Conservation (phyloP, 2,329 filamentous ascomycete species). For the Aureobasidium melanogenum region DNA sequence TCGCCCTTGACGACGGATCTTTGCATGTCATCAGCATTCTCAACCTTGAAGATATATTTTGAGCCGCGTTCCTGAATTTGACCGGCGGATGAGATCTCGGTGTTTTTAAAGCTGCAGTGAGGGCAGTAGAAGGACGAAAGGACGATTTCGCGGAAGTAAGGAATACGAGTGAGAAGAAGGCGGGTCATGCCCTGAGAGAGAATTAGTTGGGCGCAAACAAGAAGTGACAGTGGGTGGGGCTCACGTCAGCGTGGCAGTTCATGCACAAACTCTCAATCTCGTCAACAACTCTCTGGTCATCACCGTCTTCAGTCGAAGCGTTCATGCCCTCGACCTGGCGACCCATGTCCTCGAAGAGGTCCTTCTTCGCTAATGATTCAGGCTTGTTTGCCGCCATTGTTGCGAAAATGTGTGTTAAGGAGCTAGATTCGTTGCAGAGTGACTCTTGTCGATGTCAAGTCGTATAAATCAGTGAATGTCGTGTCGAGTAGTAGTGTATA, state of each 20-base stretch:
- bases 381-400: conserved; percentile 13
- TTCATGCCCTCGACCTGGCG: conserved; percentile 36
- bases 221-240: conserved; percentile 6
- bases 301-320: conserved; percentile 25
- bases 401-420: background rate
- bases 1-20: conserved; percentile 91
- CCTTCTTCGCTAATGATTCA: conserved; percentile 32
- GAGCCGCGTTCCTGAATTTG: conserved; percentile 83
- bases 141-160: conserved; percentile 95
- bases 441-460: background rate
- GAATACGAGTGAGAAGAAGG: conserved; percentile 83
- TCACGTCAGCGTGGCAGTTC: conserved; percentile 44
- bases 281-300: conserved; percentile 41
- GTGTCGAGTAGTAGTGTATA: background rate
- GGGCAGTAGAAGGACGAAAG: conserved; percentile 95
- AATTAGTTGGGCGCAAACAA: background rate
- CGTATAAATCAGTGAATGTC: background rate
- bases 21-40: conserved; percentile 63
- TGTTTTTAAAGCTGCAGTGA: conserved; percentile 82
- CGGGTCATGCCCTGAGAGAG: conserved; percentile 63
- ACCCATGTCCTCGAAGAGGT: conserved; percentile 46
- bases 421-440: background rate
- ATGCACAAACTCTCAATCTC: conserved; percentile 47
- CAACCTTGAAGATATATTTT: conserved; percentile 74
- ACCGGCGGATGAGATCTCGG: conserved; percentile 86